Percentiles rank a stretch among this genome's conserved stretches.
Conservation (phyloP, 495 filamentous ascomycete species). For the Ramalina peruviana region DNA sequence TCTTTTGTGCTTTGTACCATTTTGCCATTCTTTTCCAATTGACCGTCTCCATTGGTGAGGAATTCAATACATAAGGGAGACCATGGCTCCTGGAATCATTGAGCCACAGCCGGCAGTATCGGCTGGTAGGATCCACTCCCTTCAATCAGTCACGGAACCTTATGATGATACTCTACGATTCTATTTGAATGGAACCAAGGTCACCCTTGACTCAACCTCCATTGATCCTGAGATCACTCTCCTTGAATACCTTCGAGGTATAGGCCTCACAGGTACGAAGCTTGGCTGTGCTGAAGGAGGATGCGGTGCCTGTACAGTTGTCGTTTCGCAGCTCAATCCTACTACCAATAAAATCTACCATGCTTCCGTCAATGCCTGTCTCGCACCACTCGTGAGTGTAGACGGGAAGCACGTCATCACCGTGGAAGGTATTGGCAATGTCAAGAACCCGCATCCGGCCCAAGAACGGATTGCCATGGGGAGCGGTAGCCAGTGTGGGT, state of each 20-base stretch:
- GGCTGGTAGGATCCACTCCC: conserved; percentile 25
- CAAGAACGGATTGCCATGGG: conserved; percentile 65
- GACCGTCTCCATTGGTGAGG: too few species aligned
- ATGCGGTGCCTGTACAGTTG: conserved; percentile 94
- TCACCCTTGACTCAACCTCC: conserved; percentile 52
- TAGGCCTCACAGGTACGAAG: conserved; percentile 68
- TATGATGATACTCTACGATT: conserved; percentile 66
- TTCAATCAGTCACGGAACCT: conserved; percentile 43
- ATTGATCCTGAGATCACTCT: conserved; percentile 86
- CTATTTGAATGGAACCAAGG: conserved; percentile 91
- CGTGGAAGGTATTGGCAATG: conserved; percentile 89
- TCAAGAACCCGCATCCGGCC: conserved; percentile 72
- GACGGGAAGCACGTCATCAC: conserved; percentile 99
- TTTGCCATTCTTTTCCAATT: too few species aligned
- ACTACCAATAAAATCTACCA: conserved; percentile 86
- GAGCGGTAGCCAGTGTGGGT: conserved; percentile 55
- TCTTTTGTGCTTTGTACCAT: too few species aligned
- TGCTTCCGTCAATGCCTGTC: conserved; percentile 84
- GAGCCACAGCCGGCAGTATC: conserved; percentile 34
- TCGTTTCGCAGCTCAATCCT: conserved; percentile 82
- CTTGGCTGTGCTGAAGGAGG: conserved; percentile 87
- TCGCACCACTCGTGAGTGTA: conserved; percentile 80
- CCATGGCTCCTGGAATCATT: conserved; percentile 49
- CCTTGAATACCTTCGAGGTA: conserved; percentile 79
- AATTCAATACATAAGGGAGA: background rate